Base-by-base conservation (phyloP, 1,284 basidiomycete species). In the Apiotrichum porosum region DNA sequence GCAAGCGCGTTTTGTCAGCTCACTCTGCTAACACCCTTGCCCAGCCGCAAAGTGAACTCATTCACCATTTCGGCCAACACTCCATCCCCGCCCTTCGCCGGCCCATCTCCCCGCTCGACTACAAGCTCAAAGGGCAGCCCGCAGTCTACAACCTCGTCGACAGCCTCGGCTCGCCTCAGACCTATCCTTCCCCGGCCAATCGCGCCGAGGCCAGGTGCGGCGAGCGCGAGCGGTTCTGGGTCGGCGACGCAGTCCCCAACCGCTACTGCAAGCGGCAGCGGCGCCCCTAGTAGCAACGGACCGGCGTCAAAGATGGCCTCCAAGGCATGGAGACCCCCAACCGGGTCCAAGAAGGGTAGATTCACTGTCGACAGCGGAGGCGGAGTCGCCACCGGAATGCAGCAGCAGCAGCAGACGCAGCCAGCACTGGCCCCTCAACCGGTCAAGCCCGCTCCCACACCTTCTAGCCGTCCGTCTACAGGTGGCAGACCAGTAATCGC, bases 291-390 rank as follows among this genome's bases (percentile, higher is more conserved):
- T 23, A 19, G 24, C 43, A 46, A 34, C 42, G 26, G 26, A 6
- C 8, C 26, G 26, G 18, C 30, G 24, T 35, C 28, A 40, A 68
- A 58, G 45, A 71, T 72, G 68, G 62, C 60, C 43, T 10, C 19
- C 12, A 58, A 63, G 33, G 57, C 57, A n/a, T 65, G 61, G 64
- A 52, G 66, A 23, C 59, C 63, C 3, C 42, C 55, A 3, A 46
- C 56, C 15, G 60, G 67, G 6, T 54, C 57, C 26, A 67, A 68
- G 52, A 70, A 70, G 56, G 70, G 69, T 3, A 62, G 68, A 12
- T 72, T 72, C 53, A 71, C 70, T 6, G 68, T 71, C 34, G 70
- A 72, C 52, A 56, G 58, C 22, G 70, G 69, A 18, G 66, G 63
- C 4, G 19, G 22, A 0, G 9, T 19, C 8, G 8, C 23, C 15